Percentiles rank a stretch among this genome's conserved stretches.
Conservation (phyloP, 305 asterid genomes). For the Solanum chacoense region DNA sequence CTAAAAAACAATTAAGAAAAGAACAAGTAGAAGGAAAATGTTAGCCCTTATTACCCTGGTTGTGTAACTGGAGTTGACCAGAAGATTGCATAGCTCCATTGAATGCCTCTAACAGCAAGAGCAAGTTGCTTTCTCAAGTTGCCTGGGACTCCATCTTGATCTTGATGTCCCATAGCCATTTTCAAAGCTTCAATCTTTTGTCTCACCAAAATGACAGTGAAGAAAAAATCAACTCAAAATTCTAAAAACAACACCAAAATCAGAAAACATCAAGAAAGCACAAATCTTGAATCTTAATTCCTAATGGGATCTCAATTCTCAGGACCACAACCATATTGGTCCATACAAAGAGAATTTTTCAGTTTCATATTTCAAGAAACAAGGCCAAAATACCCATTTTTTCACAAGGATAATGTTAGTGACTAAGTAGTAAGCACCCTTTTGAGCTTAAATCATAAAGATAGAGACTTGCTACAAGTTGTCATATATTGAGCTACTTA, state of each 20-base stretch:
- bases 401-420: background rate
- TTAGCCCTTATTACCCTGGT: slow-evolving; percentile 44
- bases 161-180: slow-evolving; percentile 42
- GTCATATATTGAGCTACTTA: background rate
- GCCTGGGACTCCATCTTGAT: slow-evolving; percentile 23
- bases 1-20: background rate
- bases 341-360: background rate
- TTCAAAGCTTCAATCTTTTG: background rate
- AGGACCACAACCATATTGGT: background rate
- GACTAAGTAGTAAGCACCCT: background rate
- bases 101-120: slow-evolving; percentile 68
- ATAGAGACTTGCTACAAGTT: background rate
- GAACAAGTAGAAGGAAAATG: background rate
- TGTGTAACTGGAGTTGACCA: slow-evolving; percentile 65
- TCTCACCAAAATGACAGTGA: background rate
- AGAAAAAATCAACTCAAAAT: background rate
- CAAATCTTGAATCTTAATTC: background rate
- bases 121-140: slow-evolving; percentile 65
- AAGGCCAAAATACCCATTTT: background rate
- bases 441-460: background rate
- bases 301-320: background rate
- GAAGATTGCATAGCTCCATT: slow-evolving; percentile 91
- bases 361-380: background rate
- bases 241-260: background rate
- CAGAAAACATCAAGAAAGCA: background rate